phyloP scores from a whole-genome alignment of 495 filamentous ascomycete species.

The Aspergillus funiculosus region DNA sequence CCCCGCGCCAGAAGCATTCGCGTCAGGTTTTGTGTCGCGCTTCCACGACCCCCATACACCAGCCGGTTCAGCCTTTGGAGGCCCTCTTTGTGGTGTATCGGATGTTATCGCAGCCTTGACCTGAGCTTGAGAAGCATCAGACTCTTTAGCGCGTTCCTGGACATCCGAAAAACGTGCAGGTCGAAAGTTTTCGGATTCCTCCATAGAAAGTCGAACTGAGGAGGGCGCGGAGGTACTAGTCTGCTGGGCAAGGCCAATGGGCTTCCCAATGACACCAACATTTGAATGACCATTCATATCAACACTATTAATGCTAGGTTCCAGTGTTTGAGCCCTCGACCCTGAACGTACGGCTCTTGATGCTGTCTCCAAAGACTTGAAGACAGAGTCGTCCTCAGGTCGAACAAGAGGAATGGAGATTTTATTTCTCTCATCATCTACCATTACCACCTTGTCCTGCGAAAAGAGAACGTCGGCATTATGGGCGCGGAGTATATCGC shows the following conservation, averaged over 20 bases:
- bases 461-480: constrained; percentile 91
- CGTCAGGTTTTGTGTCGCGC: constrained; percentile 47
- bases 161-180: constrained; percentile 23
- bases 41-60: constrained; percentile 68
- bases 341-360: constrained; percentile 31
- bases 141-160: constrained; percentile 15
- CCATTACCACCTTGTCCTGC: constrained; percentile 77
- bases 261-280: constrained; percentile 30
- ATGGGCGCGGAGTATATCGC: constrained; percentile 78
- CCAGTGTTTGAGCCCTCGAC: background rate
- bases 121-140: constrained; percentile 27
- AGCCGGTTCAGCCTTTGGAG: constrained; percentile 42
- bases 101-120: constrained; percentile 15
- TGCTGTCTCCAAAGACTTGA: constrained; percentile 64
- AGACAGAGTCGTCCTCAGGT: constrained; percentile 78
- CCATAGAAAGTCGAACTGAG: constrained; percentile 26
- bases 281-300: constrained; percentile 19
- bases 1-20: constrained; percentile 34
- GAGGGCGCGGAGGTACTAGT: constrained; percentile 22
- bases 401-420: constrained; percentile 88
- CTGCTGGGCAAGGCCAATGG: constrained; percentile 11
- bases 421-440: constrained; percentile 80
- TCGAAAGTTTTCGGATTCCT: constrained; percentile 35
- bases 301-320: constrained; percentile 3
- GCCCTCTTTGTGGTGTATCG: constrained; percentile 26